Evolutionary conservation across 129 eudicot genomes (phyloP).

Genomic region (Flaveria ramosissima): DNA sequence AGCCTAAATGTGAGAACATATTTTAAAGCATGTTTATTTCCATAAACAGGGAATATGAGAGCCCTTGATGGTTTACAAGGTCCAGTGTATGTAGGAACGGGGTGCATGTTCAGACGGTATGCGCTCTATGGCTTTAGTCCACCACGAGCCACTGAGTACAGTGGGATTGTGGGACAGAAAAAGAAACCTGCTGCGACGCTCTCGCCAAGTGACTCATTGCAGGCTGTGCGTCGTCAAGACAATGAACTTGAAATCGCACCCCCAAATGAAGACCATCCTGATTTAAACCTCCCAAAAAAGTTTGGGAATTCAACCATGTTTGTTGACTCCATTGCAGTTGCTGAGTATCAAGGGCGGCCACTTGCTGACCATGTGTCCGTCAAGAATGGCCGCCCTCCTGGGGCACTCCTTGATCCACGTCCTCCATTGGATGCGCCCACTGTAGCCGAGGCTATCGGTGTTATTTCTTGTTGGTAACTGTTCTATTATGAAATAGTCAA

Average conservation of each 20-base stretch:
- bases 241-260: slow-evolving; percentile 42
- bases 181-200: slow-evolving; percentile 47
- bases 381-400: slow-evolving; percentile 89
- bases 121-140: slow-evolving; percentile 88
- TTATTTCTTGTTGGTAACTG: slow-evolving; percentile 80
- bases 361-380: slow-evolving; percentile 79
- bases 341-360: slow-evolving; percentile 92
- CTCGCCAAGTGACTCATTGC: slow-evolving; percentile 34
- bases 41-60: slow-evolving; percentile 76
- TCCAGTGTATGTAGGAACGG: slow-evolving; percentile 95
- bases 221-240: slow-evolving; percentile 37
- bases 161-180: slow-evolving; percentile 62
- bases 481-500: slow-evolving; percentile 5
- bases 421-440: slow-evolving; percentile 85
- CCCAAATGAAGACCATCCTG: slow-evolving; percentile 65
- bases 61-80: slow-evolving; percentile 96
- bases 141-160: slow-evolving; percentile 71
- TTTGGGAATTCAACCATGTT: slow-evolving; percentile 85
- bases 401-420: slow-evolving; percentile 74
- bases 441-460: slow-evolving; percentile 90
- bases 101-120: slow-evolving; percentile 80
- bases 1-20: background rate
- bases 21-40: background rate
- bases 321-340: slow-evolving; percentile 70
- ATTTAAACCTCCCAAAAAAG: slow-evolving; percentile 62